These are phyloP conservation scores for Kazachstania bromeliacearum DNA, from an alignment of 805 yeast genomes.

Conservation along the genomic window DNA sequence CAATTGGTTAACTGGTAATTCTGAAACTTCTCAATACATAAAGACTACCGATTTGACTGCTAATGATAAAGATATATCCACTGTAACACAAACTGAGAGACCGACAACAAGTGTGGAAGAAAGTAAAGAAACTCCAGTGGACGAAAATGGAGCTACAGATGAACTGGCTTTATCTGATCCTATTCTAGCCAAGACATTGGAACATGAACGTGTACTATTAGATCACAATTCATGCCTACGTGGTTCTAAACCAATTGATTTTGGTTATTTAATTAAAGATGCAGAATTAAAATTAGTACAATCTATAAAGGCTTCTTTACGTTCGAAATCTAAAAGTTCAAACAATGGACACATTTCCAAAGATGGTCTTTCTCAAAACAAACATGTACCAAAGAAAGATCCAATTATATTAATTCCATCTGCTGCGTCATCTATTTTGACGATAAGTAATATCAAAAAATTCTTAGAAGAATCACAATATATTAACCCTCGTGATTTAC, in stretches of 20 bases:
- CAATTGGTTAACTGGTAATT: conserved; percentile 69
- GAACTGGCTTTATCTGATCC: conserved; percentile 22
- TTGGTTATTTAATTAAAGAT: conserved; percentile 58
- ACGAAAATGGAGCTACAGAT: neutral
- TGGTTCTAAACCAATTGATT: conserved; percentile 59
- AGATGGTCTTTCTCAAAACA: conserved; percentile 4
- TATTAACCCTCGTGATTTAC: conserved; percentile 39
- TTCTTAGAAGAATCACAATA: conserved; percentile 68
- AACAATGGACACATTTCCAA: conserved; percentile 18
- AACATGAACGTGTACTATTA: conserved; percentile 40
- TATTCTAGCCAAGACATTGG: conserved; percentile 21
- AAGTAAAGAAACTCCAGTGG: neutral
- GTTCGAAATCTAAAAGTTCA: conserved; percentile 17
- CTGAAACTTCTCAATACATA: conserved; percentile 49
- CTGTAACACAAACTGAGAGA: conserved; percentile 24
- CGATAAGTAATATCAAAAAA: conserved; percentile 53
- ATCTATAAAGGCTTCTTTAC: conserved; percentile 35
- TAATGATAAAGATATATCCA: conserved; percentile 4
- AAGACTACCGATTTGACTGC: conserved; percentile 8
- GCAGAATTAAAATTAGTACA: conserved; percentile 49
- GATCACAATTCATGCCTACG: conserved; percentile 55
- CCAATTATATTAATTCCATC: conserved; percentile 75
- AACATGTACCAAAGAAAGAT: conserved; percentile 30
- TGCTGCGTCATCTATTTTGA: conserved; percentile 63
- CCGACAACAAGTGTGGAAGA: neutral